Conservation (phyloP, 495 filamentous ascomycete species). For the Glarea lozoyensis region DNA sequence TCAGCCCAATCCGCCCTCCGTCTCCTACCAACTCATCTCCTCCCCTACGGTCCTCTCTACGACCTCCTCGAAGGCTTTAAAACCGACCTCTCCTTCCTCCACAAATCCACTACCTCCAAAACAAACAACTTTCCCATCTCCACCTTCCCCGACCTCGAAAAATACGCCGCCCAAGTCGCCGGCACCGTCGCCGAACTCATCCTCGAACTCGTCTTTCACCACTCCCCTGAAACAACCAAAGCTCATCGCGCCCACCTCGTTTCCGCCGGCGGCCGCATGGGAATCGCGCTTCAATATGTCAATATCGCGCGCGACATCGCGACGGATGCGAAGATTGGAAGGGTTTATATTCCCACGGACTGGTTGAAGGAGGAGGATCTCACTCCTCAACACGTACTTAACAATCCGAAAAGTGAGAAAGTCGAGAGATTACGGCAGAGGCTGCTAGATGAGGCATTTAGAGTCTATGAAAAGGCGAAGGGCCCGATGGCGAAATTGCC, state of each 20-base stretch:
- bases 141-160: slow-evolving; percentile 42
- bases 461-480: slow-evolving; percentile 38
- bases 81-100: slow-evolving; percentile 47
- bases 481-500: slow-evolving; percentile 48
- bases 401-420: slow-evolving; percentile 27
- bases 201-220: slow-evolving; percentile 49
- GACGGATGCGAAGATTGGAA: slow-evolving; percentile 48
- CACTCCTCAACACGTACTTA: slow-evolving; percentile 41
- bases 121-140: slow-evolving; percentile 40
- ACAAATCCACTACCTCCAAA: not conserved
- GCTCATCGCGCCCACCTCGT: slow-evolving; percentile 25
- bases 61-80: slow-evolving; percentile 52
- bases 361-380: slow-evolving; percentile 52
- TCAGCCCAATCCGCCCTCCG: slow-evolving; percentile 36
- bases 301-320: slow-evolving; percentile 63
- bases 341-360: slow-evolving; percentile 52
- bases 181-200: slow-evolving; percentile 60
- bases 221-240: slow-evolving; percentile 21
- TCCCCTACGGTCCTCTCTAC: slow-evolving; percentile 45
- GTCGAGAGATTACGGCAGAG: slow-evolving; percentile 38
- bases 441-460: slow-evolving; percentile 47
- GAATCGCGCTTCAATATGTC: slow-evolving; percentile 58
- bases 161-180: slow-evolving; percentile 52
- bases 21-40: slow-evolving; percentile 42
- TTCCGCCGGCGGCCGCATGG: slow-evolving; percentile 48